Evolutionary conservation across 2,329 filamentous ascomycete genomes (phyloP), one percentile per base, ranked within the genome.

Genomic region (Magnaporthiopsis incrustans): DNA sequence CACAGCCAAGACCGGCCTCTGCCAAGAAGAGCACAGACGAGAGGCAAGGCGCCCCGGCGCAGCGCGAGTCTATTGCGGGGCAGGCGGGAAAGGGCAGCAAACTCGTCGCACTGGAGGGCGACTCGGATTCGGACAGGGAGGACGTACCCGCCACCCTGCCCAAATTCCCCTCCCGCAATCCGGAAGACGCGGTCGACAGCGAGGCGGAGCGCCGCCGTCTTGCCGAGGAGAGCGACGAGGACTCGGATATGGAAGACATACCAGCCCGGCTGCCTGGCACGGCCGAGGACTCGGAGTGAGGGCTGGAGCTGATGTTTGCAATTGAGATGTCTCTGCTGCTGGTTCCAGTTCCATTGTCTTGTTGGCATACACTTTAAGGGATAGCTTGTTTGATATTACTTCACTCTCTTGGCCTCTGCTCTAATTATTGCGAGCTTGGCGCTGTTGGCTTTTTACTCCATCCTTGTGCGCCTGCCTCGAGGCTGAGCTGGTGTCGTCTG

Each of bases 231-330:
- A 67, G 70, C 15, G 70, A 68, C 18, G 74, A 71, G 5, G 73
- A 74, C 27, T 76, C 75, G 53, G 71, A 71, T 18, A 65, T 65
- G 64, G 64, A 63, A 38, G 64, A 65, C n/a, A 63, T 65, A 15
- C 64, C 61, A 4, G 64, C 64, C 26, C 32, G 30, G 60, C 44
- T 61, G n/a, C 60, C 60, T 25, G 44, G 7, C 7, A 2, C 44
- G 18, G 18, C 44, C 18, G 44, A 53, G 44, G 44, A 53, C 22
- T 22, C 18, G 44, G 44, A n/a, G 44, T 53, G 44, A 53, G 44
- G 6, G 44, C 2, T 8, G 44, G 44, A 1, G 5, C 7, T n/a
- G 4, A 18, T 11, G 44, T 53, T 53, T 5, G 22, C 8, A 22
- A 30, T 44, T 22, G 38, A 44, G 15, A 10, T 22, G 44, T 14